A percentile compares a stretch with the other conserved stretches of the same genome.
Evolutionary conservation across 1,284 basidiomycete genomes (phyloP).

Genomic region (Rhodotorula sp.): DNA sequence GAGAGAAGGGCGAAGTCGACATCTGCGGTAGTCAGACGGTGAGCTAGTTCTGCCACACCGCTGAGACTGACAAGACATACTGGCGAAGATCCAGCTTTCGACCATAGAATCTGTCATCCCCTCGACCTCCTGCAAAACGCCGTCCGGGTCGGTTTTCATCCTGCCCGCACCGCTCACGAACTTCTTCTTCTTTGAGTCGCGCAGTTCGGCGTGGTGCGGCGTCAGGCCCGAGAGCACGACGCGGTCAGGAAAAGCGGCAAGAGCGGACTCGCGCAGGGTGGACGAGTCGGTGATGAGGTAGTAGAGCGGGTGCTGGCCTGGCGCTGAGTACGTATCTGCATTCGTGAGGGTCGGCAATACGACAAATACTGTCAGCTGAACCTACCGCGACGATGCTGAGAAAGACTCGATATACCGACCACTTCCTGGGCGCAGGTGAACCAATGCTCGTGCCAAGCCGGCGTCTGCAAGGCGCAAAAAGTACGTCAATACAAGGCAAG

Average conservation of each 20-base stretch:
- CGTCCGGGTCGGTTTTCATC: neutral
- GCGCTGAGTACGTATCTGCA: constrained; percentile 8
- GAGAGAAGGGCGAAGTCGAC: constrained; percentile 16
- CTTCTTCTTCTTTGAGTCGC: neutral
- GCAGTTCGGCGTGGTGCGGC: constrained; percentile 16
- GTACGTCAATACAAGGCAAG: neutral
- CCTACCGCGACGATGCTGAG: neutral
- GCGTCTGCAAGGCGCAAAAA: neutral
- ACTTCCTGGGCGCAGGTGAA: constrained; percentile 23
- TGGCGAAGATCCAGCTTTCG: neutral
- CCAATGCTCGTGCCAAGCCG: constrained; percentile 11
- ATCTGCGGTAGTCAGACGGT: neutral
- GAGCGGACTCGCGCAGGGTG: constrained; percentile 8
- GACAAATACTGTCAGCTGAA: neutral
- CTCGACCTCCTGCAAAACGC: neutral
- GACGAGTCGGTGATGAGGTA: constrained; percentile 26
- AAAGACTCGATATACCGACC: neutral
- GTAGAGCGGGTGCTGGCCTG: constrained; percentile 14
- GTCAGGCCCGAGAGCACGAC: constrained; percentile 20
- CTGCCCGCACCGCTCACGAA: neutral
- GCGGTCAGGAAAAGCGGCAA: constrained; percentile 4
- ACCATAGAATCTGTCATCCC: neutral
- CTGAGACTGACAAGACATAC: too few species aligned
- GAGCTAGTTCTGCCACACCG: too few species aligned
- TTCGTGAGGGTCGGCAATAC: neutral